A percentile compares a stretch with the other conserved stretches of the same genome.
phyloP scores from a whole-genome alignment of 2,329 filamentous ascomycete species.

The Fusarium musae region DNA sequence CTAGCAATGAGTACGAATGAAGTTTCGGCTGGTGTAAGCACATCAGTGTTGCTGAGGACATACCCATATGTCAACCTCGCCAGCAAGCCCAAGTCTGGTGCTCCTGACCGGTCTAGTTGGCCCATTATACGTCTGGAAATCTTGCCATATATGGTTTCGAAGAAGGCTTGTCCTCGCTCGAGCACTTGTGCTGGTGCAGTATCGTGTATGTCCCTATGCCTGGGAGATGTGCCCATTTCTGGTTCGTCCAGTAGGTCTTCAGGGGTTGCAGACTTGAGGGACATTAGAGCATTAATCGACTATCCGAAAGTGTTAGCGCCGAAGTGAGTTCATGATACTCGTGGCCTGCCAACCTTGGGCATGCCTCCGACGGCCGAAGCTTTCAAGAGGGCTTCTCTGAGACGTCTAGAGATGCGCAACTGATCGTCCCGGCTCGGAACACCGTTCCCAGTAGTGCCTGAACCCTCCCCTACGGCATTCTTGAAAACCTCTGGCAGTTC shows the following conservation, averaged over 20 bases:
- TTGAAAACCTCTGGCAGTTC: constrained; percentile 35
- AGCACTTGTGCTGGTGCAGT: constrained; percentile 27
- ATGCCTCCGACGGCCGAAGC: constrained; percentile 43
- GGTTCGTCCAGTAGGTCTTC: constrained; percentile 36
- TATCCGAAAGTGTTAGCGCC: constrained; percentile 17
- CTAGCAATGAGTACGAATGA: constrained; percentile 44
- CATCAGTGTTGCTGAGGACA: constrained; percentile 41
- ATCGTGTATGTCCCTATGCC: constrained; percentile 35
- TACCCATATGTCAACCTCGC: constrained; percentile 43
- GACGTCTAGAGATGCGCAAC: constrained; percentile 33
- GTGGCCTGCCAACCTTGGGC: constrained; percentile 32
- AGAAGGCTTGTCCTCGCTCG: constrained; percentile 37
- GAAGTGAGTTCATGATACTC: not conserved
- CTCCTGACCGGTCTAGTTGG: constrained; percentile 42
- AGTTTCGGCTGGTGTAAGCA: constrained; percentile 39
- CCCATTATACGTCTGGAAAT: constrained; percentile 43
- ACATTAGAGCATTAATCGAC: constrained; percentile 42
- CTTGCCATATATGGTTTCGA: constrained; percentile 41
- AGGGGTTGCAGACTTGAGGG: constrained; percentile 39
- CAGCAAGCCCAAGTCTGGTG: constrained; percentile 40
- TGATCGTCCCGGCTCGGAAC: constrained; percentile 21
- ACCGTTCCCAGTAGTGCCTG: not conserved
- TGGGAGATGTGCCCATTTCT: constrained; percentile 1
- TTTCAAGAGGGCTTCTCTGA: constrained; percentile 43
- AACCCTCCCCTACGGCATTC: constrained; percentile 15